Evolutionary conservation across 1,139 yeast species (phyloP), one percentile per base, ranked within the genome.

Genomic region (Geotrichum bryndzae): DNA sequence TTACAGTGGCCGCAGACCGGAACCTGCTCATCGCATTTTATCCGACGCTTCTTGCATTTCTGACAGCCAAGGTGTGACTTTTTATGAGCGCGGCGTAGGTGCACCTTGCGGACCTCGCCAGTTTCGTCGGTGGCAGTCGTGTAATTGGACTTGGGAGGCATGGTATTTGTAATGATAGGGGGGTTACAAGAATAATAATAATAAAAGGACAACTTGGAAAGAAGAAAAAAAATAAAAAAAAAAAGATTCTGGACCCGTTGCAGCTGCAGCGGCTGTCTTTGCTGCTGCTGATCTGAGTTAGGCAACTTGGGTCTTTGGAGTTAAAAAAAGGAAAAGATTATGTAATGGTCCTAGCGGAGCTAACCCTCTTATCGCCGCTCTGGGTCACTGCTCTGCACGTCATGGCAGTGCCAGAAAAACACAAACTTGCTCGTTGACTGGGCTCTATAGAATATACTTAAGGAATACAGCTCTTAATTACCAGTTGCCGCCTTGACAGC

Each of bases 21-120:
- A 48, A 84, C 75, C 61, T 80, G 79, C 70, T 85, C 90, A 72
- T 85, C 88, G 73, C 90, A 85, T 69, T 85, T 85, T 69, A 85
- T 84, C 64, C 89, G 75, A 65, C 89, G 79, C 66, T 82, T 80
- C 68, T 85, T 84, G 73, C 90, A 85, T 46, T 87, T 84, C 3
- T 85, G 84, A 74, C 90, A 85, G 45, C 87, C 86, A 60, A 61
- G 46, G 53, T 58, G 65, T 3, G 87, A 83, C 73, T 85, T 85
- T 64, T 86, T 77, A 72, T 85, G 89, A 64, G 84, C 82, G 66
- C 88, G 74, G 68, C 89, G 76, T 29, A 83, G 79, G 66, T 80
- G 64, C 56, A 62, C 61, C 35, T 66, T 61, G 29, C 64, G 56
- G 29, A 59, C 45, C 25, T 55, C 60, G 25, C 56, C 61, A 41